These are phyloP conservation scores for Aschersonia sp. DNA, from an alignment of 2,329 filamentous ascomycete species.

Conservation along the genomic window DNA sequence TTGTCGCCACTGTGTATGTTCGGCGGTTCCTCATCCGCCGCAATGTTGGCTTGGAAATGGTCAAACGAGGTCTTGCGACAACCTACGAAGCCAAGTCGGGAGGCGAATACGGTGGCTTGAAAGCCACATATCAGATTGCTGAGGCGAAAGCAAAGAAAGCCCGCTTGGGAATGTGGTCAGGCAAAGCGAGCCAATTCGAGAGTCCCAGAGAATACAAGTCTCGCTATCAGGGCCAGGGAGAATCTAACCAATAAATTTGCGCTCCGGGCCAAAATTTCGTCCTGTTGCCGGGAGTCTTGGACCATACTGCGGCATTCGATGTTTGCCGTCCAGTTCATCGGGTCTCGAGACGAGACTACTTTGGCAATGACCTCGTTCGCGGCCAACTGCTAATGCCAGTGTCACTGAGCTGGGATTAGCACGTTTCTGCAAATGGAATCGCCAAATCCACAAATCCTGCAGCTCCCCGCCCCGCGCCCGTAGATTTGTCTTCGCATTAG, in stretches of 20 bases:
- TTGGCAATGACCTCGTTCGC: too few species aligned
- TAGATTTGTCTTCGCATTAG: too few species aligned
- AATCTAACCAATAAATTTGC: conserved; percentile 2
- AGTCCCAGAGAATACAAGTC: conserved; percentile 82
- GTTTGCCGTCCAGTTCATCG: too few species aligned
- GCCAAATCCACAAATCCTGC: too few species aligned
- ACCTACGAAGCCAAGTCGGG: conserved; percentile 89
- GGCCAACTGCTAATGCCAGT: too few species aligned
- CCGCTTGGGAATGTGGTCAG: conserved; percentile 62
- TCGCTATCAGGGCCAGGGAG: conserved; percentile 13
- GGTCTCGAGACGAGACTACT: too few species aligned
- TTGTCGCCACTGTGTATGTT: conserved; percentile 74
- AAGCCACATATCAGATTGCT: conserved; percentile 47
- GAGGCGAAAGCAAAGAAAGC: conserved; percentile 51
- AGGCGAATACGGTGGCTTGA: conserved; percentile 68
- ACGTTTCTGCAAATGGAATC: too few species aligned
- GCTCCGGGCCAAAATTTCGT: too few species aligned
- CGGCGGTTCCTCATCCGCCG: conserved; percentile 52
- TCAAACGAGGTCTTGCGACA: conserved; percentile 71
- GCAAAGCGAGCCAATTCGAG: conserved; percentile 50
- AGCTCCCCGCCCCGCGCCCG: too few species aligned
- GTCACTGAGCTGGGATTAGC: too few species aligned
- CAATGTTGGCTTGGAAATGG: conserved; percentile 83
- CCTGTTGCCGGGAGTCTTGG: too few species aligned
- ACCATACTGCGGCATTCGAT: too few species aligned